Conservation (phyloP, 176 grass and related monocot genomes). For the Oryza australiensis region DNA sequence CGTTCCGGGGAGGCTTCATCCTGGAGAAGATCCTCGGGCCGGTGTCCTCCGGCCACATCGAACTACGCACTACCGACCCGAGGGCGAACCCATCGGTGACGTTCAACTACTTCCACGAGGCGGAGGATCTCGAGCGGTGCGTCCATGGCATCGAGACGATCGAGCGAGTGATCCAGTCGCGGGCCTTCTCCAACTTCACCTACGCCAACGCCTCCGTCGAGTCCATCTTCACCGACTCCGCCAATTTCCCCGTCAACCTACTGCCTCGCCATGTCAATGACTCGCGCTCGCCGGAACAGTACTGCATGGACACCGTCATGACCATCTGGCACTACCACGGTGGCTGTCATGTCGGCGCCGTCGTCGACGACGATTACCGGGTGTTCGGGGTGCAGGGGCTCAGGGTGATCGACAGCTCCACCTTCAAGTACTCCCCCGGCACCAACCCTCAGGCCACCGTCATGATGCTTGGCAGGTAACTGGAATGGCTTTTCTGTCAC, state of each 20-base stretch:
- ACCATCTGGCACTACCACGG: slow-evolving; percentile 97
- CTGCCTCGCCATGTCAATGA: slow-evolving; percentile 66
- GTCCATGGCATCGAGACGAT: slow-evolving; percentile 62
- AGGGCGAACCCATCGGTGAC: slow-evolving; percentile 71
- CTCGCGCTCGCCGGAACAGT: slow-evolving; percentile 69
- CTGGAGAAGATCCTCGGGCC: slow-evolving; percentile 79
- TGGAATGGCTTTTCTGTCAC: slow-evolving; percentile 1
- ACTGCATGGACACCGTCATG: slow-evolving; percentile 72
- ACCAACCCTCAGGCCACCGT: slow-evolving; percentile 92
- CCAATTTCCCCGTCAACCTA: slow-evolving; percentile 65
- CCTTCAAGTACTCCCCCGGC: slow-evolving; percentile 69
- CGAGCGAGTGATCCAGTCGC: slow-evolving; percentile 59
- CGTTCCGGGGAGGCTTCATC: slow-evolving; percentile 79
- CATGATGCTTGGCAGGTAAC: slow-evolving; percentile 93
- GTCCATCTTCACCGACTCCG: slow-evolving; percentile 54
- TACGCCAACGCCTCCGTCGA: slow-evolving; percentile 57
- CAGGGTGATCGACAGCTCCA: slow-evolving; percentile 76
- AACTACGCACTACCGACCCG: slow-evolving; percentile 59
- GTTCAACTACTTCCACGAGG: slow-evolving; percentile 92
- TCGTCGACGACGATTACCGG: slow-evolving; percentile 70
- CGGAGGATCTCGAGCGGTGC: slow-evolving; percentile 64
- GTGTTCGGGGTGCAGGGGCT: slow-evolving; percentile 61
- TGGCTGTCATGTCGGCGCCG: slow-evolving; percentile 69
- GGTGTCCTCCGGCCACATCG: slow-evolving; percentile 67
- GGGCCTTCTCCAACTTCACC: slow-evolving; percentile 64